Conservation (phyloP, 306 rosid species). For the Argentina anserina region DNA sequence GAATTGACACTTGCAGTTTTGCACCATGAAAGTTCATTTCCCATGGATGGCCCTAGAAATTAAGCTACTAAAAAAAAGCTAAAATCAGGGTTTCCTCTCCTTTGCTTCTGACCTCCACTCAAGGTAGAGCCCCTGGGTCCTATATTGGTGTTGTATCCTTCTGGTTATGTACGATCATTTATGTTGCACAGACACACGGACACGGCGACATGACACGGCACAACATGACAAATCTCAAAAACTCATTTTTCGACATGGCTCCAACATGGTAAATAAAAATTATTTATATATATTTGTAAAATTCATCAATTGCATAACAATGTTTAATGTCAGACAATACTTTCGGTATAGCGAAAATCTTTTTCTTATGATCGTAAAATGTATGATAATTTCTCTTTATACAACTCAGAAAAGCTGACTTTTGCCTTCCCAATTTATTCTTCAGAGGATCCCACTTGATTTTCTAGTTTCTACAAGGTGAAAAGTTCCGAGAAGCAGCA, state of each 20-base stretch:
- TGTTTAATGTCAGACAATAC: not conserved
- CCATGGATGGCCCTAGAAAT: not conserved
- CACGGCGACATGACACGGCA: too few species aligned
- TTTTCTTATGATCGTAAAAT: not conserved
- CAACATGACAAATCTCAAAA: too few species aligned
- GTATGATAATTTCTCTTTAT: conserved; percentile 1
- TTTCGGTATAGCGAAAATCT: not conserved
- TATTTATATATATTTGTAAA: too few species aligned
- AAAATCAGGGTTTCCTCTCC: conserved; percentile 39
- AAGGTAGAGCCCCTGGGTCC: conserved; percentile 86
- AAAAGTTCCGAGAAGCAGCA: conserved; percentile 80
- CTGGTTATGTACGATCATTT: too few species aligned
- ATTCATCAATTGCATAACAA: too few species aligned
- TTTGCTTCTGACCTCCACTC: conserved; percentile 96
- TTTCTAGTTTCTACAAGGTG: conserved; percentile 86
- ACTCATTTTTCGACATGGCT: too few species aligned
- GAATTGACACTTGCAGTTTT: not conserved
- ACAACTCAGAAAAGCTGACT: not conserved
- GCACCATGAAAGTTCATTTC: not conserved
- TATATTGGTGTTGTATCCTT: conserved; percentile 67
- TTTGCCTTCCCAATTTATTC: conserved; percentile 18
- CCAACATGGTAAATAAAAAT: too few species aligned
- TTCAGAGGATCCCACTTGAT: conserved; percentile 96
- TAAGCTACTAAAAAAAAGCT: not conserved
- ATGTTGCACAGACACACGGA: too few species aligned